Conservation (phyloP, 331 rosid genomes). For the Prunus yedoensis region DNA sequence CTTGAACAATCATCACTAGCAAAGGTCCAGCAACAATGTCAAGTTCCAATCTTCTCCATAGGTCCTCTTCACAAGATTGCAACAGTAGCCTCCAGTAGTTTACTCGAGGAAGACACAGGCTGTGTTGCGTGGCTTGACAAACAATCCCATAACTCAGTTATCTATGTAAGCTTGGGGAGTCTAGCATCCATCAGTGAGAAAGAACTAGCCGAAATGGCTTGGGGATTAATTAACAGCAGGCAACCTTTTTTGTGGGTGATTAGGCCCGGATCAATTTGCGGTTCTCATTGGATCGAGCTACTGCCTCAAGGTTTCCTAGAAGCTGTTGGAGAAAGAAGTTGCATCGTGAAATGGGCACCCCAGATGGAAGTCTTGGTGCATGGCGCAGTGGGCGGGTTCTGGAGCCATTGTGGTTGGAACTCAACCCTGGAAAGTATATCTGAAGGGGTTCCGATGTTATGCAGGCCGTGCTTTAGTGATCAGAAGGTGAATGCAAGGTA, state of each 20-base stretch:
- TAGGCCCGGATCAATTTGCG: constrained; percentile 30
- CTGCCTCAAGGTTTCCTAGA: constrained; percentile 10
- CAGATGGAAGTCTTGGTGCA: constrained; percentile 25
- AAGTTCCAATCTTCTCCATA: constrained; percentile 36
- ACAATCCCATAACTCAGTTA: constrained; percentile 38
- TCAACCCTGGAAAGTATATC: constrained; percentile 26
- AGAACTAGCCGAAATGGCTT: constrained; percentile 45
- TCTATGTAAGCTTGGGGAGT: constrained; percentile 65
- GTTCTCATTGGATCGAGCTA: background rate
- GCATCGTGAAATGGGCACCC: constrained; percentile 19
- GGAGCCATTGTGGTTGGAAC: constrained; percentile 32
- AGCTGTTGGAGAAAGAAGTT: background rate
- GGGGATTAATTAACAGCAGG: constrained; percentile 47
- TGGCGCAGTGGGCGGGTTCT: constrained; percentile 24
- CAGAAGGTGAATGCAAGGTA: constrained; percentile 29
- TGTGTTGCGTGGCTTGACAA: constrained; percentile 58
- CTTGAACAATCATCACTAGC: constrained; percentile 35
- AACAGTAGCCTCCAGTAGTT: constrained; percentile 17
- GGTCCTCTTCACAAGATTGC: constrained; percentile 53
- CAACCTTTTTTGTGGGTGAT: constrained; percentile 61
- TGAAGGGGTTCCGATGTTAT: constrained; percentile 30
- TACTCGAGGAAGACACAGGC: constrained; percentile 28
- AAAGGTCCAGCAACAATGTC: constrained; percentile 19
- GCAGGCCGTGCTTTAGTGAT: constrained; percentile 26
- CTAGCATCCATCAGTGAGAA: constrained; percentile 39